Percentiles rank a stretch among this genome's conserved stretches.
Evolutionary conservation across 2,329 filamentous ascomycete genomes (phyloP).

Genomic region (Chrysoporthe austroafricana): DNA sequence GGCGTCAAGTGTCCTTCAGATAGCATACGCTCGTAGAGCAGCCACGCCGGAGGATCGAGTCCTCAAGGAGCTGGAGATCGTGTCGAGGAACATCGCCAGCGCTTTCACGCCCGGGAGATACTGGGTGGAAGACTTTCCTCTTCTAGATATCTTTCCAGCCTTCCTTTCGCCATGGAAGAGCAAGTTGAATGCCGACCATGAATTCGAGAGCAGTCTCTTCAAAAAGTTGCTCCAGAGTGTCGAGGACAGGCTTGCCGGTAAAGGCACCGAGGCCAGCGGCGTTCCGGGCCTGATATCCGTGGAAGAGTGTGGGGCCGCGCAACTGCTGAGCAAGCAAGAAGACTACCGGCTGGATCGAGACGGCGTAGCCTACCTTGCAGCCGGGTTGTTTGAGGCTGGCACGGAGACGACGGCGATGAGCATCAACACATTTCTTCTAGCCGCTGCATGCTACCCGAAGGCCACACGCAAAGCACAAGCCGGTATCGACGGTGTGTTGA

Average conservation of each 20-base stretch:
- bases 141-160: constrained; percentile 17
- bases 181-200: constrained; percentile 20
- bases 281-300: not conserved
- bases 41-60: constrained; percentile 14
- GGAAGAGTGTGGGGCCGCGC: constrained; percentile 21
- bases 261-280: too few relatives aligned
- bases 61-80: constrained; percentile 11
- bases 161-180: constrained; percentile 23
- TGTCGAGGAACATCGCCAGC: constrained; percentile 21
- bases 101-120: constrained; percentile 24
- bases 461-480: constrained; percentile 10
- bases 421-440: constrained; percentile 24
- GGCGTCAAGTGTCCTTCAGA: constrained; percentile 26
- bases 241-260: not conserved
- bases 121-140: constrained; percentile 21
- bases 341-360: constrained; percentile 10
- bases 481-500: constrained; percentile 16
- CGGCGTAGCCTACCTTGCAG: constrained; percentile 23
- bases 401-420: constrained; percentile 29
- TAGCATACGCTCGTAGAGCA: constrained; percentile 24
- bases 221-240: constrained; percentile 12
- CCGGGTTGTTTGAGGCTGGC: constrained; percentile 27
- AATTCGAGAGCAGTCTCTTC: constrained; percentile 19
- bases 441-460: constrained; percentile 20
- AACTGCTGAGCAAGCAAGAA: constrained; percentile 11